phyloP scores from a whole-genome alignment of 1,284 basidiomycete species.

The Uromyces viciae-fabae region DNA sequence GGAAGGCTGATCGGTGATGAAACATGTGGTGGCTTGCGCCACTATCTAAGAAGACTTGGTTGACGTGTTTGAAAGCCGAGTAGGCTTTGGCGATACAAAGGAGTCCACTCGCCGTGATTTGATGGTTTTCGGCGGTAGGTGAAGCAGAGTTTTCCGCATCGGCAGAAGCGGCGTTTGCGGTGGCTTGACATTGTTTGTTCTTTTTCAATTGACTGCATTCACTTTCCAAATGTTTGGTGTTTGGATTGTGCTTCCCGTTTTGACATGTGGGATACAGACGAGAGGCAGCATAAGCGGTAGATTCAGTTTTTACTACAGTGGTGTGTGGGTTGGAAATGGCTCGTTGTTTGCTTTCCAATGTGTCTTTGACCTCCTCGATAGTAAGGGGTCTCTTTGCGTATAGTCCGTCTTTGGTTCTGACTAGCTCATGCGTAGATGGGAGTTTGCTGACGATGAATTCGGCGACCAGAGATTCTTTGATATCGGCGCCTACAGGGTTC shows the following conservation, averaged over 20 bases:
- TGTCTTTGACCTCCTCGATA: not conserved
- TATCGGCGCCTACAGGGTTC: not conserved
- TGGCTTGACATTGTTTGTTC: not conserved
- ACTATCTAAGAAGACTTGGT: not conserved
- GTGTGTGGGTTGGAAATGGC: not conserved
- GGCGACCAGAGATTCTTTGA: not conserved
- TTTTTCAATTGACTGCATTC: not conserved
- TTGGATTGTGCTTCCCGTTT: conserved; percentile 13
- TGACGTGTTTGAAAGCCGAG: too few relatives aligned
- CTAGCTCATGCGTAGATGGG: not conserved
- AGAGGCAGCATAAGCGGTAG: not conserved
- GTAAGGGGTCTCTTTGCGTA: not conserved
- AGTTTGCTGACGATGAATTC: not conserved
- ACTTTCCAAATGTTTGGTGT: not conserved
- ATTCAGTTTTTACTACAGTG: not conserved
- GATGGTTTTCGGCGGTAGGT: not conserved
- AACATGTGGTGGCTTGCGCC: conserved; percentile 4
- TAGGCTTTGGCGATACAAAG: not conserved
- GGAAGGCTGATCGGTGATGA: not conserved
- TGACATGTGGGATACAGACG: not conserved
- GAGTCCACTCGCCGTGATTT: not conserved
- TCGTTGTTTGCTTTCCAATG: not conserved
- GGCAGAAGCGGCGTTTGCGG: not conserved
- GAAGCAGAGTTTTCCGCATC: not conserved
- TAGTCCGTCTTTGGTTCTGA: not conserved